phyloP scores from a whole-genome alignment of 164 flowering plant genomes.

The Macadamia integrifolia region DNA sequence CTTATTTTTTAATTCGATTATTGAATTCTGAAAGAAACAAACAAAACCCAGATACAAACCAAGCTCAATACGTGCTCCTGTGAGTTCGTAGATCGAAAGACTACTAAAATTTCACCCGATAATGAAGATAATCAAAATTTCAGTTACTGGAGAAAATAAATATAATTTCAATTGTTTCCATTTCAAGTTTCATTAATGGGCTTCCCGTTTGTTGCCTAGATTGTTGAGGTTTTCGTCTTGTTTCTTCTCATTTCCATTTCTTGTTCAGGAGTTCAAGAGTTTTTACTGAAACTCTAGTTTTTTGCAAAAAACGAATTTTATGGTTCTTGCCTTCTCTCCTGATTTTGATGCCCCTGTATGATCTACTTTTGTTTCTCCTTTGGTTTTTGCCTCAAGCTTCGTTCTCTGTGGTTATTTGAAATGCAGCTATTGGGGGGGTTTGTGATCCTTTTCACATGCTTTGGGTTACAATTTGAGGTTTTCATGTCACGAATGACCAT shows the following conservation, averaged over 20 bases:
- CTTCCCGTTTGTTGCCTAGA: slow-evolving; percentile 3
- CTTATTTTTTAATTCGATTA: neutral
- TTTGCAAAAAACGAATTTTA: neutral
- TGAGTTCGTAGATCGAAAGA: slow-evolving; percentile 6
- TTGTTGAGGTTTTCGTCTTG: neutral
- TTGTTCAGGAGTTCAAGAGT: too few relatives aligned
- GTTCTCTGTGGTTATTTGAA: neutral
- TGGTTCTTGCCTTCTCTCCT: too few relatives aligned
- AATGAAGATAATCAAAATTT: neutral
- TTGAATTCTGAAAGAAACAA: too few relatives aligned
- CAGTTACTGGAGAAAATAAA: neutral
- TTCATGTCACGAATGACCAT: neutral
- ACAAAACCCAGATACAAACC: too few relatives aligned
- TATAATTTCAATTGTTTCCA: neutral
- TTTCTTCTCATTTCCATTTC: neutral
- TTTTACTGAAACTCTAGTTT: too few relatives aligned
- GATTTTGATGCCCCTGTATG: too few relatives aligned
- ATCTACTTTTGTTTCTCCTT: neutral
- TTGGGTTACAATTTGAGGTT: neutral
- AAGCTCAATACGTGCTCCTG: too few relatives aligned
- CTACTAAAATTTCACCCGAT: neutral
- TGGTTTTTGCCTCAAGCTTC: neutral
- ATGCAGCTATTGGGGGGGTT: slow-evolving; percentile 3
- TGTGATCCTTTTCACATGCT: neutral
- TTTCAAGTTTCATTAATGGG: slow-evolving; percentile 10